These are phyloP conservation scores for Calvatia gigantea DNA, from an alignment of 768 basidiomycete species.

Conservation along the genomic window DNA sequence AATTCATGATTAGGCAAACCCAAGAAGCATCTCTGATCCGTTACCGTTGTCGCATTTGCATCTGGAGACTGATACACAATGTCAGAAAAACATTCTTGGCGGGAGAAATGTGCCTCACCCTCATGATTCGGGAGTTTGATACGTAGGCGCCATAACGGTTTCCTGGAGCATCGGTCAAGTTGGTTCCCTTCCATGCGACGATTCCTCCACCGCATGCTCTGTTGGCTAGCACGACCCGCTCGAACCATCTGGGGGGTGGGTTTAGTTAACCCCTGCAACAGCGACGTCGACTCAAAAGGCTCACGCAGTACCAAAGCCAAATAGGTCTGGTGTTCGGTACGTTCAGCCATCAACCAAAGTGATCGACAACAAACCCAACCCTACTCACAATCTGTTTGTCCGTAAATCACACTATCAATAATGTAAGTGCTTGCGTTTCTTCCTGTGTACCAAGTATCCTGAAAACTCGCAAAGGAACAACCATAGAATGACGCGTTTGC, in stretches of 20 bases:
- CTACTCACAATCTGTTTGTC: conserved; percentile 58
- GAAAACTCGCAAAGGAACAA: conserved; percentile 56
- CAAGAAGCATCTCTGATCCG: conserved; percentile 44
- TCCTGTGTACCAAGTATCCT: conserved; percentile 68
- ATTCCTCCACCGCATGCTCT: conserved; percentile 65
- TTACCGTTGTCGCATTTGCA: conserved; percentile 46
- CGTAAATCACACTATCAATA: conserved; percentile 58
- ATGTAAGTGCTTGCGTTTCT: conserved; percentile 55
- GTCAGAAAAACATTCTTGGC: not conserved
- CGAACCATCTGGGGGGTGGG: conserved; percentile 47
- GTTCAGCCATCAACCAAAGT: not conserved
- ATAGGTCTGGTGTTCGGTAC: conserved; percentile 39
- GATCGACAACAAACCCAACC: not conserved
- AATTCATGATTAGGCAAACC: conserved; percentile 25
- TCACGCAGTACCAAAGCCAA: conserved; percentile 60
- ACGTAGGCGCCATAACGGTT: conserved; percentile 59
- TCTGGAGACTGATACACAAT: conserved; percentile 47
- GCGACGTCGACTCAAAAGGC: conserved; percentile 14
- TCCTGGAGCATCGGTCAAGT: conserved; percentile 44
- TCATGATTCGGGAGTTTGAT: conserved; percentile 49
- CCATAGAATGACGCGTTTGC: conserved; percentile 69
- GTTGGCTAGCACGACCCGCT: conserved; percentile 54
- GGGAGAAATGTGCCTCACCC: conserved; percentile 31
- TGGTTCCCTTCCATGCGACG: conserved; percentile 61
- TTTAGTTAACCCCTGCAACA: not conserved